Base-by-base conservation (phyloP, 352 stramenopile species). In the Phytophthora foliorum region DNA sequence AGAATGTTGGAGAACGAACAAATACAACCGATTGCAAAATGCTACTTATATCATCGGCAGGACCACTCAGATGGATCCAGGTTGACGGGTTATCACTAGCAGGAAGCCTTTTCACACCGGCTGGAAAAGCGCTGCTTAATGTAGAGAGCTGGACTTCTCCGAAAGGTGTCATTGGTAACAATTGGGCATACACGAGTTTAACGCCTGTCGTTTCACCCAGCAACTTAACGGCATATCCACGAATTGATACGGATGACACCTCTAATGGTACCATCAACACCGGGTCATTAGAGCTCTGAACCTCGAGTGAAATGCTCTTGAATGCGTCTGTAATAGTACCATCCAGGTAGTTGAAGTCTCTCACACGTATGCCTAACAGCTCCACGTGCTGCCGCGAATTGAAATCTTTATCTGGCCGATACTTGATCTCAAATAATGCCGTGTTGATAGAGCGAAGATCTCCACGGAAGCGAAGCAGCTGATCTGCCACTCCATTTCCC, bases 371-470 rank as follows among this genome's bases (percentile, higher is more conserved):
- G 14, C 81, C 75, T 6, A 96, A 71, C 17, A 66, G 62, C 46
- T 96, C 88, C 4, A 44, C 17, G 36, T 96, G 86, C 13, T 89
- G 84, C 1, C 72, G 68, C 0, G 79, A 87, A 44, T 94, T 96
- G 59, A 91, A 96, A 22, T 96, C 73, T 49, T 72, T 75, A 46
- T 95, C 80, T 4, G 89, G 85, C 41, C 56, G 66, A 60, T 96
- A 96, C 19, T 70, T 77, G 34, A 96, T 77, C 49, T 93, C 78
- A n/a, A 92, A 91, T 0, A 96, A 54, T 22, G 89, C 89, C 1
- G 62, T 41, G 57, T 94, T 95, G 17, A 94, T 73, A 22, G 81
- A 66, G 10, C 76, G 59, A 29, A 96, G 42, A 22, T 73, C 49
- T 14, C 89, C 87, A 16, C 67, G 63, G 44, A 95, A 91, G 0